Evolutionary conservation across 2,329 filamentous ascomycete genomes (phyloP).

Genomic region (Colletotrichum sp.): DNA sequence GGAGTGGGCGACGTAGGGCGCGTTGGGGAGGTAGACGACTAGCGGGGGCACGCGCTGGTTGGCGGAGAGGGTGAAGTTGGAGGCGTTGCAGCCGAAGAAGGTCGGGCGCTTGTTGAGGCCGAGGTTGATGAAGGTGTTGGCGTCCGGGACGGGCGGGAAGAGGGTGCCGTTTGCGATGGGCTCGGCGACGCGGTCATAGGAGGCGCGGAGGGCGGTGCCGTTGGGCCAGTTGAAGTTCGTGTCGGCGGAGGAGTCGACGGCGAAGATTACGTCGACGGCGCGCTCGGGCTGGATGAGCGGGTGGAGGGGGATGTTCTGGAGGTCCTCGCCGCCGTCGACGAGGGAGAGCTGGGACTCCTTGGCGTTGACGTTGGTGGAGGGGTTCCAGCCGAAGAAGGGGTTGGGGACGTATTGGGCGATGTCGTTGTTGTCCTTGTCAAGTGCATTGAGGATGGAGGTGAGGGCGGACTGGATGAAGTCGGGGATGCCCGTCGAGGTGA

Average conservation of each 20-base stretch:
- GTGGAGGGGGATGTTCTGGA: conserved; percentile 81
- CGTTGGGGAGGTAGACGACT: conserved; percentile 87
- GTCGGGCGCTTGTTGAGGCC: conserved; percentile 64
- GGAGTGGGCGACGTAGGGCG: conserved; percentile 76
- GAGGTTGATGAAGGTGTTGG: conserved; percentile 60
- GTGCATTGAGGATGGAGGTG: conserved; percentile 49
- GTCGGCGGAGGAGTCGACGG: conserved; percentile 69
- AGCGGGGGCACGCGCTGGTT: conserved; percentile 62
- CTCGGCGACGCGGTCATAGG: conserved; percentile 58
- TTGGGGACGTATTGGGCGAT: conserved; percentile 75
- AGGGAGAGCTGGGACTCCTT: conserved; percentile 66
- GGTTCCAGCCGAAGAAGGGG: conserved; percentile 57
- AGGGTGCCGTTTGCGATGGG: conserved; percentile 56
- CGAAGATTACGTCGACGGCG: conserved; percentile 67
- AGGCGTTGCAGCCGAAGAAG: conserved; percentile 66
- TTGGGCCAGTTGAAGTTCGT: conserved; percentile 64
- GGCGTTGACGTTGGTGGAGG: conserved; percentile 43
- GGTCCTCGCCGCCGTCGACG: conserved; percentile 81
- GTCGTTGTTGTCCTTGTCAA: conserved; percentile 71
- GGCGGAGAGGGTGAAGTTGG: conserved; percentile 58
- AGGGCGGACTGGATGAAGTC: conserved; percentile 49
- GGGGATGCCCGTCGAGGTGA: conserved; percentile 28
- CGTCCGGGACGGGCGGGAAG: conserved; percentile 64
- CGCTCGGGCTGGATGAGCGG: conserved; percentile 63
- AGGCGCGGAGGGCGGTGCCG: conserved; percentile 62